Evolutionary conservation across 441 rosid genomes (phyloP).

Genomic region (Eruca vesicaria): DNA sequence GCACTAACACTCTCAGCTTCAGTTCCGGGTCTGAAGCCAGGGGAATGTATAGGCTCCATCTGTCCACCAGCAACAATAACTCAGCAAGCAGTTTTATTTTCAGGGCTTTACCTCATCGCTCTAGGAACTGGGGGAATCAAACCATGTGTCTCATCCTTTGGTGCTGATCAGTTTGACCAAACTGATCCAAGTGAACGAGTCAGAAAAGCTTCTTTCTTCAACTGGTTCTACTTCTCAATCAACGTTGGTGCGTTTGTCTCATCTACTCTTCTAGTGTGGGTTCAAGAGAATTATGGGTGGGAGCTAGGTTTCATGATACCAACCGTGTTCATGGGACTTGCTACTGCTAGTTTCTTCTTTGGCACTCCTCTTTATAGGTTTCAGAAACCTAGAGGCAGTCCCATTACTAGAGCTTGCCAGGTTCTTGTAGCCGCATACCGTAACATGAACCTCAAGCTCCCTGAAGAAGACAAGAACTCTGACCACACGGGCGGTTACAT

Average conservation of each 20-base stretch:
- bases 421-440: conserved; percentile 43
- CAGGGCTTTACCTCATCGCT: conserved; percentile 41
- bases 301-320: conserved; percentile 38
- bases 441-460: conserved; percentile 30
- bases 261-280: conserved; percentile 37
- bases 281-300: conserved; percentile 40
- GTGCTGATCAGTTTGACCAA: conserved; percentile 52
- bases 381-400: conserved; percentile 46
- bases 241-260: conserved; percentile 43
- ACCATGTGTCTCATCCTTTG: conserved; percentile 48
- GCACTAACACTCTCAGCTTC: conserved; percentile 25
- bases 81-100: conserved; percentile 35
- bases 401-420: conserved; percentile 39
- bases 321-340: conserved; percentile 30
- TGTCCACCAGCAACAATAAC: conserved; percentile 30
- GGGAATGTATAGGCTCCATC: conserved; percentile 29
- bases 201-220: conserved; percentile 39
- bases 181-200: conserved; percentile 36
- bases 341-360: conserved; percentile 32
- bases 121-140: conserved; percentile 43
- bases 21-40: conserved; percentile 36
- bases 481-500: conserved; percentile 37
- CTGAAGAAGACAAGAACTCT: conserved; percentile 12
- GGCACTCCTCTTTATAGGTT: conserved; percentile 42
- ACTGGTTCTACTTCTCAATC: conserved; percentile 46